Conservation (phyloP, 306 rosid genomes). For the Mimosa pudica region DNA sequence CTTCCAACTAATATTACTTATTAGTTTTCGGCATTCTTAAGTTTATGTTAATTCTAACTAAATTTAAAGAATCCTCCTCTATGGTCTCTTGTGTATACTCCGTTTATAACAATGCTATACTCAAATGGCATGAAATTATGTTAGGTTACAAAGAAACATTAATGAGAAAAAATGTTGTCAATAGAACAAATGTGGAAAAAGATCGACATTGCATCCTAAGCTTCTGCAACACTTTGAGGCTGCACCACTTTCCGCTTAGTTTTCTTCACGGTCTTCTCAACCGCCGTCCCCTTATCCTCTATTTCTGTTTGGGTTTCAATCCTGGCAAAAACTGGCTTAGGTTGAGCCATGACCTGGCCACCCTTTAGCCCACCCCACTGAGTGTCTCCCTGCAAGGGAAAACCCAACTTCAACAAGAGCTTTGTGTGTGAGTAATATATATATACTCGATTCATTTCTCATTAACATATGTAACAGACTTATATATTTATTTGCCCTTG, state of each 20-base stretch:
- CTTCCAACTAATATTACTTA: too few species aligned
- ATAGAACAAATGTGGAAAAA: neutral
- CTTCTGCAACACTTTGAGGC: slow-evolving; percentile 63
- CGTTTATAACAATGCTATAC: too few species aligned
- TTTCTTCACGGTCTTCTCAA: slow-evolving; percentile 50
- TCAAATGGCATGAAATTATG: neutral
- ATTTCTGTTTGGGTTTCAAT: slow-evolving; percentile 66
- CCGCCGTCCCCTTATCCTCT: slow-evolving; percentile 42
- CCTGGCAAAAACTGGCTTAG: slow-evolving; percentile 79
- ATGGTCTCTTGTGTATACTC: too few species aligned
- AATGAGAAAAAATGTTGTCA: neutral
- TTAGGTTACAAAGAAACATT: neutral
- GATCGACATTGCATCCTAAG: slow-evolving; percentile 31
- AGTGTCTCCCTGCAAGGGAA: slow-evolving; percentile 65
- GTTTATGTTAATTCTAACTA: too few species aligned
- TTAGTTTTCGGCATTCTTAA: too few species aligned
- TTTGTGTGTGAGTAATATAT: neutral
- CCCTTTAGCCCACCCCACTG: slow-evolving; percentile 87
- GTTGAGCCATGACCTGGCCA: slow-evolving; percentile 85
- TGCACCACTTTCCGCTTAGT: slow-evolving; percentile 51
- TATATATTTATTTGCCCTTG: too few species aligned
- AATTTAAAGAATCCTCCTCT: too few species aligned
- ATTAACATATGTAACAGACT: too few species aligned
- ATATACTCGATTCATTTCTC: too few species aligned
- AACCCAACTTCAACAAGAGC: slow-evolving; percentile 32